Evolutionary conservation across 2,329 filamentous ascomycete genomes (phyloP), one percentile per base, ranked within the genome.

Genomic region (Helotiales sp.): DNA sequence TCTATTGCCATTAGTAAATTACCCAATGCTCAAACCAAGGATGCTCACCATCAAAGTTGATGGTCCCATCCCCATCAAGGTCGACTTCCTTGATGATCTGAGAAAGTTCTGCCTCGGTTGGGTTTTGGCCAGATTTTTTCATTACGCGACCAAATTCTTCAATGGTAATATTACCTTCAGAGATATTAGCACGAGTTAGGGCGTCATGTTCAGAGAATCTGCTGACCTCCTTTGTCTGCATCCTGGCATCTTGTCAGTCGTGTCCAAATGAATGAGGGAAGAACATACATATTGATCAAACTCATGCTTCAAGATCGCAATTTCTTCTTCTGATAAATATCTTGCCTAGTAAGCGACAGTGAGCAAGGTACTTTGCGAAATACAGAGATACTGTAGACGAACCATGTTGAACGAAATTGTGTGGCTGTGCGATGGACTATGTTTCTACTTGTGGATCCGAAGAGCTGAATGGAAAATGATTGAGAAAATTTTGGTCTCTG

Each of bases 21-120:
- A 48, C 3, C 46, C 47, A 2, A 46, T 40, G 15, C 2, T 25
- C 6, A 30, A 49, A 17, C 31, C 15, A 25, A 33, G 5, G 34
- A 5, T 7, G 15, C 61, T 44, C 66, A 74, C 73, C 73, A 52
- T 75, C 72, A 56, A 75, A 75, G 62, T 73, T 74, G 57, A 75
- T 74, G 2, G 69, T 71, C 56, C 73, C 73, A 53, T 75, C 72
- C 3, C 73, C 72, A 54, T 75, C 72, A 2, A 74, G 66, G 56
- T 75, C 73, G 6, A 75, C 73, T 47, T 75, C 72, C 36, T 68
- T 69, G 53, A 75, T 69, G 42, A 75, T 75, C 60, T 72, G 68
- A 50, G 69, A 64, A n/a, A 75, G 69, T 56, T 75, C 73, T n/a
- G 61, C 73, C 36, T 69, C 55, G 4, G 68, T 67, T 7, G 69